Evolutionary conservation across 2,329 filamentous ascomycete genomes (phyloP).

Genomic region (Penicillium expansum): DNA sequence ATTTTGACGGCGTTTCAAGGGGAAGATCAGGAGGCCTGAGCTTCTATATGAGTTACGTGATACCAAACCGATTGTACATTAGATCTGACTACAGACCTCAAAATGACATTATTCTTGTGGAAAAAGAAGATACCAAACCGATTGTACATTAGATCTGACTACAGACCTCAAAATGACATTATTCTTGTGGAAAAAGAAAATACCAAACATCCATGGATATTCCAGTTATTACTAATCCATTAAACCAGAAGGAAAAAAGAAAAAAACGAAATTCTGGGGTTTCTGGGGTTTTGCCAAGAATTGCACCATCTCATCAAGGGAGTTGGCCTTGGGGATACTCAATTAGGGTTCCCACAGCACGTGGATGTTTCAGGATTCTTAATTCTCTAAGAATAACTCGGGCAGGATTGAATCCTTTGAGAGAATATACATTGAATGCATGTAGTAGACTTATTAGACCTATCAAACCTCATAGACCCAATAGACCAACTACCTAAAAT

Average conservation of each 20-base stretch:
- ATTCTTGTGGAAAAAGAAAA: neutral
- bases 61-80: slow-evolving; percentile 18
- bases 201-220: too few relatives aligned
- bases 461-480: too few relatives aligned
- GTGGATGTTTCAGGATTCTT: neutral
- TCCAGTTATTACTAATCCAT: too few relatives aligned
- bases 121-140: slow-evolving; percentile 16
- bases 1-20: slow-evolving; percentile 21
- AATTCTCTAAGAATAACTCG: neutral
- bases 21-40: slow-evolving; percentile 10
- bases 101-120: neutral
- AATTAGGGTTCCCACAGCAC: neutral
- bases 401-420: neutral
- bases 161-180: neutral
- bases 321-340: too few relatives aligned
- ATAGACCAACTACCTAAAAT: neutral
- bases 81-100: neutral
- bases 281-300: slow-evolving; percentile 1
- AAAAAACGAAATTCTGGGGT: neutral
- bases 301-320: neutral
- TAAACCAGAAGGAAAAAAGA: neutral
- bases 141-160: slow-evolving; percentile 11
- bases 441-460: neutral
- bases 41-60: slow-evolving; percentile 16
- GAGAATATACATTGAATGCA: neutral